A percentile compares a stretch with the other conserved stretches of the same genome.
phyloP scores from a whole-genome alignment of 208 protist genomes.

The Acanthamoeba sp. region DNA sequence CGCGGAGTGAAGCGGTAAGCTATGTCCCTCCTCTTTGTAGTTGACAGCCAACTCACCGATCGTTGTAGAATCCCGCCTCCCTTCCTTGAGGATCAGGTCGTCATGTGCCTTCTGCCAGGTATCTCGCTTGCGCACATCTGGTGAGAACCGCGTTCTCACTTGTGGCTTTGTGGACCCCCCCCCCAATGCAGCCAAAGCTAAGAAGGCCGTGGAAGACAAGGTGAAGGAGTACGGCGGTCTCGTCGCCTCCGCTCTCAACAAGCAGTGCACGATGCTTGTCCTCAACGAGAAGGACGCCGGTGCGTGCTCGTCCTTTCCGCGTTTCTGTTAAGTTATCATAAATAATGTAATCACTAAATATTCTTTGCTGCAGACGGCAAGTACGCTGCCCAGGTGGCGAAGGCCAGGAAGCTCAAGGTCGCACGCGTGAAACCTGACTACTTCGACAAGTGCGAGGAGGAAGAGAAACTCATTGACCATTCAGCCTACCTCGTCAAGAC shows the following conservation, averaged over 20 bases:
- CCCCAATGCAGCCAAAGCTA: background rate
- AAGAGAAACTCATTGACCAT: background rate
- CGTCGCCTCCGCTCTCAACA: background rate
- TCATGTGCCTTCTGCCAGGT: background rate
- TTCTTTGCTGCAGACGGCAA: background rate
- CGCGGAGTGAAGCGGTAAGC: constrained; percentile 23
- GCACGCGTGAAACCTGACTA: background rate
- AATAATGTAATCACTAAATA: background rate
- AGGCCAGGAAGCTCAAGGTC: background rate
- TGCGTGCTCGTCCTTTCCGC: background rate
- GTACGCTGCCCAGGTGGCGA: background rate
- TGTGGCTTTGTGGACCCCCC: background rate
- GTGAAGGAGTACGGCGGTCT: constrained; percentile 39
- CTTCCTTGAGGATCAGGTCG: constrained; percentile 14
- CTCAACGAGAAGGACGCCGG: constrained; percentile 19
- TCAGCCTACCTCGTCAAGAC: background rate
- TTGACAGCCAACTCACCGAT: background rate
- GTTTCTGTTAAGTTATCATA: background rate
- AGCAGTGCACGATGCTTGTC: constrained; percentile 26
- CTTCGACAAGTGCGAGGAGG: constrained; percentile 44
- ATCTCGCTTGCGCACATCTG: background rate
- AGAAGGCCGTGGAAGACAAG: constrained; percentile 11
- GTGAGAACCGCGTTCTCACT: background rate
- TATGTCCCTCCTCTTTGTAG: too few relatives aligned
- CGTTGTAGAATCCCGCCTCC: background rate